Evolutionary conservation across 106 monocot species (phyloP), one percentile per base, ranked within the genome.

Genomic region (Apostasia ramifera): DNA sequence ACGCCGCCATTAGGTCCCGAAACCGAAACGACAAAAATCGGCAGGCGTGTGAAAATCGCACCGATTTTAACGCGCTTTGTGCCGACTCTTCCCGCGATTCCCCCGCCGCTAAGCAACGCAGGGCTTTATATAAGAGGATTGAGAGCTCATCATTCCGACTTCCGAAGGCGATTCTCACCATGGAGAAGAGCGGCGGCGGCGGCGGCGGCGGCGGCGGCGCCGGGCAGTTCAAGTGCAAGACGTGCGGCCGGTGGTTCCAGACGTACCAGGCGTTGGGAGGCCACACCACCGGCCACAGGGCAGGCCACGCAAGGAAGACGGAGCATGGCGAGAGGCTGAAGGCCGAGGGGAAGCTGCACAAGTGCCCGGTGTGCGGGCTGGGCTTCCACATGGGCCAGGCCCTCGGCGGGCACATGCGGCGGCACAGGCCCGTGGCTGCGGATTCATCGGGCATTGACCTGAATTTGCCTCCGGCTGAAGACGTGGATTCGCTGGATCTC

Each of bases 211-310:
- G 26, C 26, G 26, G 26, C 26, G 26, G 59, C 44, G 63, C 44
- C 6, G 42, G 71, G 0, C 73, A 73, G 15, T 81, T 78, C 40
- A 47, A 79, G 57, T 86, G 85, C 66, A 86, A 86, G 72, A 86
- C 85, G 0, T 86, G 85, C 53, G 41, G 54, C 44, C 70, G 82
- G 9, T 53, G 54, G 7, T 86, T 86, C 54, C 3, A 72, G 9
- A 67, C 81, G n/a, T 82, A 79, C 47, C 85, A 86, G 59, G 85
- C 85, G 1, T 71, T 86, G n/a, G 85, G 85, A 0, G 85, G 85
- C 1, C 85, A 86, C 53, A 57, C 75, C 15, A 79, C 85, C 1
- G 63, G 81, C 26, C 85, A 86, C 59, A 81, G 78, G 40, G 76
- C 85, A 1, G 63, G 81, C 12, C 85, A 86, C 59, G 79, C 44